A percentile compares a stretch with the other conserved stretches of the same genome.
Conservation (phyloP, 2,329 filamentous ascomycete species). For the Colletotrichum melonis region DNA sequence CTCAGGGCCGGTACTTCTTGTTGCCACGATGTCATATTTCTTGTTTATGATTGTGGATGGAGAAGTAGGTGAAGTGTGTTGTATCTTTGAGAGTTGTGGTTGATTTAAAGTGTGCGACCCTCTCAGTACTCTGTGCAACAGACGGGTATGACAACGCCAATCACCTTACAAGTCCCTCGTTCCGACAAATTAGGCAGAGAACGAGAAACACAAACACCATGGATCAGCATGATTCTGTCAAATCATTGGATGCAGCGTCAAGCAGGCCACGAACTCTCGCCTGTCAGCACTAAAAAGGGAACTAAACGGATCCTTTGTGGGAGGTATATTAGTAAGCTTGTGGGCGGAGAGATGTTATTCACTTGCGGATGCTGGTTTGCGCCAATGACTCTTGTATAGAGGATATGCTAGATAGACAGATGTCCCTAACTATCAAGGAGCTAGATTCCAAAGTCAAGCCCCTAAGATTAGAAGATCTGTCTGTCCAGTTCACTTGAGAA, state of each 20-base stretch:
- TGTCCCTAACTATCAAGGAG: no score
- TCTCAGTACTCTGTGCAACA: no score
- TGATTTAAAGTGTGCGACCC: not conserved
- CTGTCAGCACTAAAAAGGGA: not conserved
- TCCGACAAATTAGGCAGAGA: not conserved
- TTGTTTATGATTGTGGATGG: not conserved
- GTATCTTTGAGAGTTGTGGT: not conserved
- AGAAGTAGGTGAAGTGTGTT: not conserved
- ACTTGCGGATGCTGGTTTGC: not conserved
- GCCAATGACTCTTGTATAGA: not conserved
- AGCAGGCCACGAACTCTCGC: not conserved
- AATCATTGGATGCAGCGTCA: not conserved
- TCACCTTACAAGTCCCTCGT: not conserved
- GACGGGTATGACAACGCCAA: not conserved
- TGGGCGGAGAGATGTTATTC: not conserved
- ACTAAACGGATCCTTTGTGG: not conserved
- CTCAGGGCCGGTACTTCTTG: not conserved
- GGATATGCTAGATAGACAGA: no score
- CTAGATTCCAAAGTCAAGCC: accelerated
- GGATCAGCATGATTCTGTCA: not conserved
- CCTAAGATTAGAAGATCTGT: no score
- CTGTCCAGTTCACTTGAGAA: no score
- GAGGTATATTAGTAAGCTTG: not conserved
- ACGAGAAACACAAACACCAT: not conserved
- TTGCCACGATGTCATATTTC: not conserved